phyloP scores from a whole-genome alignment of 1,284 basidiomycete genomes.

The Cerrena zonata region DNA sequence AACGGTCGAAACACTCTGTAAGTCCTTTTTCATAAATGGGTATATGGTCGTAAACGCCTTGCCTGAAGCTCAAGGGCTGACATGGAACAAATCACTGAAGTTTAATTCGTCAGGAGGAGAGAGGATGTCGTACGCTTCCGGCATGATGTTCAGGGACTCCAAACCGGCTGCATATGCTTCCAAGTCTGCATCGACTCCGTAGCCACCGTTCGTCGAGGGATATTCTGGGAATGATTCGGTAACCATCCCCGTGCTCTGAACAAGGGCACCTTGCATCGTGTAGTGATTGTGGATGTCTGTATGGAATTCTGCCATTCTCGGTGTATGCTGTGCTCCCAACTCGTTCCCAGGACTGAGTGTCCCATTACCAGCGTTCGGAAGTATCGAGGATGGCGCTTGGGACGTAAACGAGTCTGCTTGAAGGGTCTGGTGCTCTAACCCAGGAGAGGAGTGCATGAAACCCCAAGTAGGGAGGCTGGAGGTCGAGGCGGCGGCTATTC shows the following conservation, averaged over 20 bases:
- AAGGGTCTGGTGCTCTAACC: neutral
- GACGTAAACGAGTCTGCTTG: neutral
- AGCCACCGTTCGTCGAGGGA: neutral
- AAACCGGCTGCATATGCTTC: slow-evolving; percentile 20
- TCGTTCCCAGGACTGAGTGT: neutral
- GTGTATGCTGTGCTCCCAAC: slow-evolving; percentile 20
- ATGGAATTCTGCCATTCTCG: slow-evolving; percentile 17
- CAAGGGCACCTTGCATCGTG: slow-evolving; percentile 2
- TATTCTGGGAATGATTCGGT: neutral
- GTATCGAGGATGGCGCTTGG: neutral
- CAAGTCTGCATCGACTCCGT: slow-evolving; percentile 12
- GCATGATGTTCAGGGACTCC: slow-evolving; percentile 15
- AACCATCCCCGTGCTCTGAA: neutral
- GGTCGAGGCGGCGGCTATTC: slow-evolving; percentile 7
- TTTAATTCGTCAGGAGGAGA: slow-evolving; percentile 14
- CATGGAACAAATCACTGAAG: slow-evolving; percentile 14
- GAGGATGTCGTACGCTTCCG: slow-evolving; percentile 7
- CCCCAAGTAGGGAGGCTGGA: neutral
- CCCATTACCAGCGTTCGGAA: neutral
- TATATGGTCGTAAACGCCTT: slow-evolving; percentile 1
- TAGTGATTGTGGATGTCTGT: slow-evolving; percentile 9
- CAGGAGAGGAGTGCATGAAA: slow-evolving; percentile 1
- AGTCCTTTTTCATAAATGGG: slow-evolving; percentile 6
- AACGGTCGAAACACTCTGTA: neutral
- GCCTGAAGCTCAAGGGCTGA: slow-evolving; percentile 9